phyloP scores from a whole-genome alignment of 2,329 filamentous ascomycete species.

The Paraphoma sp. region DNA sequence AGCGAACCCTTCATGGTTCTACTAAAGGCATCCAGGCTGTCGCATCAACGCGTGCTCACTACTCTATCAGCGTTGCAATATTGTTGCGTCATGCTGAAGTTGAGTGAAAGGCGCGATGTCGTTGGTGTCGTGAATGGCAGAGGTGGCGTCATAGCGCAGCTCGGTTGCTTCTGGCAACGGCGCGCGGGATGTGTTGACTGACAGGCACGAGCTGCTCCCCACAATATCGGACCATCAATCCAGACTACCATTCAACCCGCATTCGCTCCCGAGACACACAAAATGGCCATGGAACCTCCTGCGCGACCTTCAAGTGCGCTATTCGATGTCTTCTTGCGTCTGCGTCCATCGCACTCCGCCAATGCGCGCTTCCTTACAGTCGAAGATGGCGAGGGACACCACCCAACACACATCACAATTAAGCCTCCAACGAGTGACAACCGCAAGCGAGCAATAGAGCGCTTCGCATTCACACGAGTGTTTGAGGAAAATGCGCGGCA shows the following conservation, averaged over 20 bases:
- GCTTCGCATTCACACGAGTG: constrained; percentile 91
- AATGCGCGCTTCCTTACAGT: constrained; percentile 75
- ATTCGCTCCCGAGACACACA: constrained; percentile 2
- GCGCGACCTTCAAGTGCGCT: constrained; percentile 59
- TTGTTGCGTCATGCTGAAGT: no score
- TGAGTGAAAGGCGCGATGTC: no score
- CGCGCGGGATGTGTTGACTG: constrained; percentile 19
- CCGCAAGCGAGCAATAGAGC: constrained; percentile 86
- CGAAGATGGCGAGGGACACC: constrained; percentile 58
- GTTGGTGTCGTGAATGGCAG: no score
- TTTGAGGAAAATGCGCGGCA: constrained; percentile 88
- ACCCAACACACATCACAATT: constrained; percentile 60
- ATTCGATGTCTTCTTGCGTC: constrained; percentile 89
- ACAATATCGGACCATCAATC: constrained; percentile 1
- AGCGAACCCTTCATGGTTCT: no score
- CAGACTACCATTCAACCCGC: constrained; percentile 4
- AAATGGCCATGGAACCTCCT: constrained; percentile 46
- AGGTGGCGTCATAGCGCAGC: background rate
- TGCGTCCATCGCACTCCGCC: constrained; percentile 59
- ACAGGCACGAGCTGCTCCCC: constrained; percentile 10
- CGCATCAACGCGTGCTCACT: no score
- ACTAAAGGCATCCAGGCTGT: no score
- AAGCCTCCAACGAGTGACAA: constrained; percentile 76
- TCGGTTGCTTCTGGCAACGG: constrained; percentile 21
- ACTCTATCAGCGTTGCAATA: no score